A percentile compares a stretch with the other conserved stretches of the same genome.
These are phyloP conservation scores for Microcera coccophila DNA, from an alignment of 2,329 filamentous ascomycete species.

Conservation along the genomic window DNA sequence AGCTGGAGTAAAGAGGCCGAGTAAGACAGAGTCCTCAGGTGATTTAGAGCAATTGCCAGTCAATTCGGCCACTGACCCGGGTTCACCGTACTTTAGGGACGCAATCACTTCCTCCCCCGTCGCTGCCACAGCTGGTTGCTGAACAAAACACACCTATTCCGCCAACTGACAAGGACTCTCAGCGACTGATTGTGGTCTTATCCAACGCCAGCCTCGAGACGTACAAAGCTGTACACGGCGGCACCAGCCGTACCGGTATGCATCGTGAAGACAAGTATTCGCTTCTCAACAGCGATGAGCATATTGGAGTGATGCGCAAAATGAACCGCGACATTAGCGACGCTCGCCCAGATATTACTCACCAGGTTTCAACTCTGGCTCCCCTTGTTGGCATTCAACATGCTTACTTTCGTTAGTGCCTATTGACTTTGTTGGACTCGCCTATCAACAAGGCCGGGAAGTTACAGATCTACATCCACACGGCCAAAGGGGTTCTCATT, in stretches of 20 bases:
- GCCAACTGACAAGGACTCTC: constrained; percentile 80
- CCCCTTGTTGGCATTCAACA: constrained; percentile 41
- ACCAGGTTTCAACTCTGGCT: constrained; percentile 66
- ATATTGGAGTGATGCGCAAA: constrained; percentile 98
- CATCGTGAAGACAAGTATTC: constrained; percentile 93
- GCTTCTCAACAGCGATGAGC: constrained; percentile 95
- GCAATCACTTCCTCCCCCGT: constrained; percentile 89
- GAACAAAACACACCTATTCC: constrained; percentile 87
- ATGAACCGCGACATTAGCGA: constrained; percentile 99
- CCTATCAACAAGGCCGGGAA: constrained; percentile 98
- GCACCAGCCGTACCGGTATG: constrained; percentile 58
- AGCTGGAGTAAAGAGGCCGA: constrained; percentile 41
- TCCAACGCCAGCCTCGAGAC: constrained; percentile 97
- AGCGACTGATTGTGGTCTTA: constrained; percentile 89
- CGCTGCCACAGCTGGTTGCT: constrained; percentile 85
- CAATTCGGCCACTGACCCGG: not conserved
- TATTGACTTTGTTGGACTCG: constrained; percentile 93
- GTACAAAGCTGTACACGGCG: constrained; percentile 82
- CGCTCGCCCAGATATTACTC: constrained; percentile 94
- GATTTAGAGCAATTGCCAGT: not conserved
- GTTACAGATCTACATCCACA: constrained; percentile 98
- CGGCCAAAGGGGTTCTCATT: constrained; percentile 93
- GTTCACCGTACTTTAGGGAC: constrained; percentile 57
- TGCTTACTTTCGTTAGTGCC: constrained; percentile 64
- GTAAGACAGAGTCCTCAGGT: constrained; percentile 31